Evolutionary conservation across 371 early-diverging fungal genomes (phyloP), one percentile per base, ranked within the genome.

Genomic region (Lichtheimia corymbifera): DNA sequence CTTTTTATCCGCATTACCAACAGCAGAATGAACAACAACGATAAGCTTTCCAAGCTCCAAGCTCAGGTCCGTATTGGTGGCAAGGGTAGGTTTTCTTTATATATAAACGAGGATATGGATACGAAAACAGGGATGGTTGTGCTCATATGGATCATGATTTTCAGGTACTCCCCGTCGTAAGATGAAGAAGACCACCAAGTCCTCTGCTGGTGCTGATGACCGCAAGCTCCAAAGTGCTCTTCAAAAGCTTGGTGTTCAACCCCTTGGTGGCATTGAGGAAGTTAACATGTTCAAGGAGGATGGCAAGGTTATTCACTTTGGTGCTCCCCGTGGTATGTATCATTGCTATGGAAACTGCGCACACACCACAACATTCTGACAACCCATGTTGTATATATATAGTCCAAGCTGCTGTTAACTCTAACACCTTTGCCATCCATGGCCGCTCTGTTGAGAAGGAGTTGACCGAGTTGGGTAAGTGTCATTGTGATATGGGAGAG

Each of bases 261-360:
- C 90, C 65, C 85, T 97, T 66, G 61, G 76, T 65, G 87, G 83
- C 66, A 91, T 98, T 73, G 98, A 97, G 80, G 95, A 97, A 75
- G 96, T 98, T 82, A 98, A 97, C 93, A 95, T 98, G 94, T 98
- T 98, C 89, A 90, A 87, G 83, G 89, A 88, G 59, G 93, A 96
- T 71, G 96, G 96, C 70, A 89, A 91, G 77, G 92, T 98, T 68
- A 78, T 97, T 67, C 93, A 97, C 90, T 97, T 98, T 76, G 77
- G 71, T 71, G 79, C 83, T 59, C 97, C 99, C 65, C 93, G 91
- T 77, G 93, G 94, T 94, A 79, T 68, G 79, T 52, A 22, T 5
- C 2, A 1, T 47, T 47, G 2, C 11, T 2, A n/a, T 47, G 18
- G 17, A 18, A 14, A 12, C 44, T 22, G 0, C 47, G 14, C 14